These are phyloP conservation scores for Candida lessepsii DNA, from an alignment of 805 yeast genomes.

Conservation along the genomic window DNA sequence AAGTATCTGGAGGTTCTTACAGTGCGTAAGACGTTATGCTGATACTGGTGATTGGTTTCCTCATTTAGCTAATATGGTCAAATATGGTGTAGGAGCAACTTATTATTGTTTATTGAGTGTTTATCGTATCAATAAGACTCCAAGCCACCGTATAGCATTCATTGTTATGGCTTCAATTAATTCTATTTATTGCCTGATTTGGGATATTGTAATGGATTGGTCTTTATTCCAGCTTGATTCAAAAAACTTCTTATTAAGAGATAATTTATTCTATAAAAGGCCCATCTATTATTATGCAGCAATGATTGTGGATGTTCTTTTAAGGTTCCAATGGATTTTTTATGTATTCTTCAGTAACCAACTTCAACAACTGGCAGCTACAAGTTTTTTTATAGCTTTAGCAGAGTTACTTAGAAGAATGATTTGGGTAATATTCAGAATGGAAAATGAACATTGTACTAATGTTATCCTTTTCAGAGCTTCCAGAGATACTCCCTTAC, in stretches of 20 bases:
- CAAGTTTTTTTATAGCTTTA: constrained; percentile 78
- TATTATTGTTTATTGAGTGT: constrained; percentile 74
- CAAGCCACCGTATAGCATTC: constrained; percentile 52
- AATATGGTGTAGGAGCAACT: constrained; percentile 64
- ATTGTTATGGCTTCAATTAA: constrained; percentile 74
- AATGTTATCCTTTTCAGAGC: constrained; percentile 85
- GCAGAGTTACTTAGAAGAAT: constrained; percentile 83
- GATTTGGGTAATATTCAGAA: constrained; percentile 87
- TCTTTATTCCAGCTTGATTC: constrained; percentile 72
- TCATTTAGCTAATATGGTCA: constrained; percentile 83
- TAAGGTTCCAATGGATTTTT: constrained; percentile 90
- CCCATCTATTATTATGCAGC: constrained; percentile 63
- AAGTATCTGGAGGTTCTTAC: constrained; percentile 84
- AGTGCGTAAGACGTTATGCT: constrained; percentile 85
- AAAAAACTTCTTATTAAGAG: constrained; percentile 59
- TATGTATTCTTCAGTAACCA: constrained; percentile 76
- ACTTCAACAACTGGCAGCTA: constrained; percentile 82
- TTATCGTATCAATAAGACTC: constrained; percentile 60
- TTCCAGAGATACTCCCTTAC: constrained; percentile 81
- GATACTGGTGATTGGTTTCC: constrained; percentile 98
- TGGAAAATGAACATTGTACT: constrained; percentile 95
- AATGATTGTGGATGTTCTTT: constrained; percentile 65
- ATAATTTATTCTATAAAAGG: constrained; percentile 61
- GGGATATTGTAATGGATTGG: constrained; percentile 98
- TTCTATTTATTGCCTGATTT: constrained; percentile 62